Percentiles rank a stretch among this genome's conserved stretches.
Conservation (phyloP, 169 alveolate species). For the Plasmodium cynomolgi region DNA sequence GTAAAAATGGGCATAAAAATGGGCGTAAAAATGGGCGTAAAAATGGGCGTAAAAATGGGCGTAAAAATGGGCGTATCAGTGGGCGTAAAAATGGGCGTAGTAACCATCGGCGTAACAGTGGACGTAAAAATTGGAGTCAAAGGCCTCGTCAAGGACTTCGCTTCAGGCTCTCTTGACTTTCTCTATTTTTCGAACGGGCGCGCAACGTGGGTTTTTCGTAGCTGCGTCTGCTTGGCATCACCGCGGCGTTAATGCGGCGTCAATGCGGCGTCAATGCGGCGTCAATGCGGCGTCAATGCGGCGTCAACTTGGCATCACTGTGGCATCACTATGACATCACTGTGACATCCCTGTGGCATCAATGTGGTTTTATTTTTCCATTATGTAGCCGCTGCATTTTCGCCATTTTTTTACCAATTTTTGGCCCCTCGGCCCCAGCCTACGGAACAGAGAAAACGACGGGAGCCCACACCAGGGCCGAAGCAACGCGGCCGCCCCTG, state of each 20-base stretch:
- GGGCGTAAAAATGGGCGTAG: not conserved
- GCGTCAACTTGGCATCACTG: not conserved
- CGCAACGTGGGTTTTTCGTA: not conserved
- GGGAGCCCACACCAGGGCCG: not conserved
- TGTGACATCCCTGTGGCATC: not conserved
- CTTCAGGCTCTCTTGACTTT: not conserved
- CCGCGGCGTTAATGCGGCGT: too few species aligned
- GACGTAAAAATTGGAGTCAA: not conserved
- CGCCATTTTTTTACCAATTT: not conserved
- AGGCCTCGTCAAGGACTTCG: not conserved
- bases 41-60: not conserved
- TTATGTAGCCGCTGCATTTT: not conserved
- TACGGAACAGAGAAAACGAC: not conserved
- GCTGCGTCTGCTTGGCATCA: not conserved
- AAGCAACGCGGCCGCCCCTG: not conserved
- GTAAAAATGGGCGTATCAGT: not conserved
- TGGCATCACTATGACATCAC: not conserved
- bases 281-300: too few species aligned
- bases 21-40: not conserved
- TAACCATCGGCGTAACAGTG: too few species aligned
- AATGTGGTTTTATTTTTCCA: not conserved
- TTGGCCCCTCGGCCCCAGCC: not conserved
- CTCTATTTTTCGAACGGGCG: not conserved
- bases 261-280: too few species aligned
- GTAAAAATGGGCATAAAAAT: not conserved